These are phyloP conservation scores for Edaphochlamys debaryana DNA, from an alignment of 139 green algal species.

Conservation along the genomic window DNA sequence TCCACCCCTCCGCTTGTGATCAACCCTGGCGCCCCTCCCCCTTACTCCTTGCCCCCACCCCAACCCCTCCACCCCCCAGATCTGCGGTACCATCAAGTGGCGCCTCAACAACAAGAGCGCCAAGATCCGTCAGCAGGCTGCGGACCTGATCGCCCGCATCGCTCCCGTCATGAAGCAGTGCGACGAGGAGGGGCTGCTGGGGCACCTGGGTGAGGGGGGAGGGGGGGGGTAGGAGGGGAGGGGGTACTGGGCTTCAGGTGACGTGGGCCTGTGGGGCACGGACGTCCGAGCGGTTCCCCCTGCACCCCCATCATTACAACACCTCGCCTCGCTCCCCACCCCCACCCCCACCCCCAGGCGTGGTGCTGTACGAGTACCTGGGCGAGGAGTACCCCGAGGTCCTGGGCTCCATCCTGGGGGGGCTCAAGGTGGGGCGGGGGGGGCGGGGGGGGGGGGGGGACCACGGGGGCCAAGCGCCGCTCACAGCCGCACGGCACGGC, in stretches of 20 bases:
- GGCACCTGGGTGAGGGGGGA: constrained; percentile 82
- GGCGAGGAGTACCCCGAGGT: constrained; percentile 98
- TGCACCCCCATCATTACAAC: too few species aligned
- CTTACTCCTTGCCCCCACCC: too few species aligned
- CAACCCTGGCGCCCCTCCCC: too few species aligned
- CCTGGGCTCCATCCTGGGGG: constrained; percentile 96
- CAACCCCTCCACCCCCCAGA: constrained; percentile 73
- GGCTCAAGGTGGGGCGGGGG: too few species aligned
- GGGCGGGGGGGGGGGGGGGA: too few species aligned
- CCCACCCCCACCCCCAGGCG: constrained; percentile 55
- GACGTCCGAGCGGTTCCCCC: too few species aligned
- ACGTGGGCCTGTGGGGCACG: background rate
- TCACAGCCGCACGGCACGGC: too few species aligned
- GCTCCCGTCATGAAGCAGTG: constrained; percentile 94
- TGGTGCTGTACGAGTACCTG: constrained; percentile 98
- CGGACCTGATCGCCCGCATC: constrained; percentile 96
- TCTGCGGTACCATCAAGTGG: constrained; percentile 99
- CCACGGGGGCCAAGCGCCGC: too few species aligned
- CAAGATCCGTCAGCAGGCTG: constrained; percentile 96
- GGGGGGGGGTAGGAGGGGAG: background rate
- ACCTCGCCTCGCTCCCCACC: too few species aligned
- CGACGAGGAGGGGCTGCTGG: constrained; percentile 97
- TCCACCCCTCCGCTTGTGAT: too few species aligned
- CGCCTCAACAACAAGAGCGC: constrained; percentile 98
- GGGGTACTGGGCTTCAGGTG: background rate